Evolutionary conservation across 257 asterid species (phyloP).

Genomic region (Solanum ossicruentum): DNA sequence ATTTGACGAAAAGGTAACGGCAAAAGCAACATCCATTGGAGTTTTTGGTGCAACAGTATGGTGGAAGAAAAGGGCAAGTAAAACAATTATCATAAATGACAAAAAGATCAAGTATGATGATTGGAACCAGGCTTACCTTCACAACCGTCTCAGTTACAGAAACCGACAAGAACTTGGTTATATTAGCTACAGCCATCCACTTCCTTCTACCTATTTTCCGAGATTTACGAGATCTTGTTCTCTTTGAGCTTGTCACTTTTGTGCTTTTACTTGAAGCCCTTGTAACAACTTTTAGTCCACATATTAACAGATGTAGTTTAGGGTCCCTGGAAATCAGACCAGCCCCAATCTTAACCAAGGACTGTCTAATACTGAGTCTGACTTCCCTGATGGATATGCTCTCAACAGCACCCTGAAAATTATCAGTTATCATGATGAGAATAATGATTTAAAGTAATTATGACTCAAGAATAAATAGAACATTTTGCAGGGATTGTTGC

Average conservation of each 20-base stretch:
- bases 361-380: conserved; percentile 81
- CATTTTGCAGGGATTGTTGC: neutral
- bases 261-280: conserved; percentile 66
- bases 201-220: conserved; percentile 77
- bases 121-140: conserved; percentile 40
- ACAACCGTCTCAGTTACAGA: conserved; percentile 62
- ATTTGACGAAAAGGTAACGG: neutral
- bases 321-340: conserved; percentile 96
- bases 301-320: conserved; percentile 71
- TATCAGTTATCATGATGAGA: neutral
- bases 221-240: conserved; percentile 43
- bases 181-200: conserved; percentile 82
- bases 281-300: conserved; percentile 73
- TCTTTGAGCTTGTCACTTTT: conserved; percentile 15
- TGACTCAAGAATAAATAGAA: neutral
- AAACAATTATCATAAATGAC: neutral
- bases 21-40: neutral
- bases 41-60: neutral
- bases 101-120: neutral
- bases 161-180: conserved; percentile 86
- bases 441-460: neutral
- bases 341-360: conserved; percentile 82
- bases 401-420: conserved; percentile 79
- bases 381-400: conserved; percentile 82
- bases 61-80: neutral